phyloP scores from a whole-genome alignment of 495 filamentous ascomycete species.

The Podospora pseudopauciseta region DNA sequence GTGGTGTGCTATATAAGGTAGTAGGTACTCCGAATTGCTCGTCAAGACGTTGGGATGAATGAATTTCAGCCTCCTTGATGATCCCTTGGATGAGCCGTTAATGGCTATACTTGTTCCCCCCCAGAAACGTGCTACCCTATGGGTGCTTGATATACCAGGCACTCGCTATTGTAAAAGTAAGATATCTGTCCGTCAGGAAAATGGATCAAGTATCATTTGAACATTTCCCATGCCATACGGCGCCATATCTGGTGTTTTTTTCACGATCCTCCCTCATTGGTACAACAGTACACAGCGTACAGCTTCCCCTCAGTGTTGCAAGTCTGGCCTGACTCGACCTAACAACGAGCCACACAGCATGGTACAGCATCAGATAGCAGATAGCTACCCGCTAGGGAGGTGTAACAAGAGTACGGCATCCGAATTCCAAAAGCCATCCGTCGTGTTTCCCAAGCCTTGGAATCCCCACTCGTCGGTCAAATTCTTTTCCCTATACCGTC shows the following conservation, averaged over 20 bases:
- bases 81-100: no score
- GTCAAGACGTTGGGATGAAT: no score
- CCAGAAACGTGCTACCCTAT: no score
- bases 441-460: background rate
- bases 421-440: background rate
- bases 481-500: no score
- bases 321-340: background rate
- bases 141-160: no score
- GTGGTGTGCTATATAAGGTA: no score
- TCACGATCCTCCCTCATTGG: background rate
- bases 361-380: background rate
- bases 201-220: no score
- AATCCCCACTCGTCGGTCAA: background rate
- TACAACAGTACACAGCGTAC: background rate
- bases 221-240: background rate
- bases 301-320: background rate
- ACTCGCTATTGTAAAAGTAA: no score
- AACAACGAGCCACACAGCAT: background rate
- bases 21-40: no score
- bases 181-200: no score
- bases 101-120: no score
- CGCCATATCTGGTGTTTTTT: background rate
- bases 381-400: background rate
- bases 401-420: background rate
- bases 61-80: no score